phyloP scores from a whole-genome alignment of 192 early-diverging fungal genomes.

The Geranomyces michiganensis region DNA sequence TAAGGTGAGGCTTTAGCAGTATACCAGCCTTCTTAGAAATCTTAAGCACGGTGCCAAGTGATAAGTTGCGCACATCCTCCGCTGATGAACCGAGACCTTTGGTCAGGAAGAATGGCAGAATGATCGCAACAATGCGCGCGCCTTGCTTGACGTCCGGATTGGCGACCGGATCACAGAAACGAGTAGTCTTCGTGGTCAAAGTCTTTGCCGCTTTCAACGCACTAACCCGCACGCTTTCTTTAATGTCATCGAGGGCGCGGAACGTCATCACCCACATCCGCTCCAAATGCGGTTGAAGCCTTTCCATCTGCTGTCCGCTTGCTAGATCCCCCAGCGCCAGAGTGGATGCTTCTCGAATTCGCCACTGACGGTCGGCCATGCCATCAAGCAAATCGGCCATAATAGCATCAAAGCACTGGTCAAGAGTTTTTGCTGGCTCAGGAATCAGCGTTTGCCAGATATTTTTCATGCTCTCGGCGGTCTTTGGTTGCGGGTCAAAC shows the following conservation, averaged over 20 bases:
- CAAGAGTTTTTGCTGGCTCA: conserved; percentile 67
- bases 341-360: conserved; percentile 82
- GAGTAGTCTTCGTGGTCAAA: conserved; percentile 78
- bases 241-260: conserved; percentile 90
- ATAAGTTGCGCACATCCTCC: conserved; percentile 86
- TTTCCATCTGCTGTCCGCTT: conserved; percentile 65
- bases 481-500: conserved; percentile 88
- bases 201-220: conserved; percentile 80
- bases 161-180: conserved; percentile 77
- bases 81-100: conserved; percentile 76
- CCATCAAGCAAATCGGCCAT: conserved; percentile 76
- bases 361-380: conserved; percentile 82
- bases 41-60: conserved; percentile 77
- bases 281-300: conserved; percentile 77
- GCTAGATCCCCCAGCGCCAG: conserved; percentile 74
- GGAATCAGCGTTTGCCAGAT: conserved; percentile 78
- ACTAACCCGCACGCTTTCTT: conserved; percentile 83
- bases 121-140: conserved; percentile 73
- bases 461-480: conserved; percentile 83
- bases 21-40: conserved; percentile 77
- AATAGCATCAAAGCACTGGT: conserved; percentile 79
- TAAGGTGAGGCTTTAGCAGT: conserved; percentile 73
- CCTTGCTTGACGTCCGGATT: conserved; percentile 61
- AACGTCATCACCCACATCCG: conserved; percentile 90
- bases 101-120: conserved; percentile 82